Evolutionary conservation across 805 yeast genomes (phyloP).

Genomic region (Blastobotrys peoriensis): DNA sequence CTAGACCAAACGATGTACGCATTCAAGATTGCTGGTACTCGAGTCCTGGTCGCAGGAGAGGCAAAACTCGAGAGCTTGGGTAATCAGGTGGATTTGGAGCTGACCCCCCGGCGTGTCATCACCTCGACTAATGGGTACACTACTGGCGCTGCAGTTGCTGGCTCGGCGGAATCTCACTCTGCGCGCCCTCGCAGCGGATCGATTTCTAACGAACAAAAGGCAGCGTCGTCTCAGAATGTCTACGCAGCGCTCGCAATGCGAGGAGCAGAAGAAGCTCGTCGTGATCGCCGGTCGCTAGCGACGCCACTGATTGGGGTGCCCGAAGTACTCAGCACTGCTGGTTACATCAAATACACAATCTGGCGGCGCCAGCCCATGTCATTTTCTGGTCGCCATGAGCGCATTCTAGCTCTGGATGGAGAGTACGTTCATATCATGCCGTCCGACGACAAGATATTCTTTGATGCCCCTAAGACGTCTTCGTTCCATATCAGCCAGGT

Average conservation of each 20-base stretch:
- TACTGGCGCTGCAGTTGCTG: constrained; percentile 23
- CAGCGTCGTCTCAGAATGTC: constrained; percentile 3
- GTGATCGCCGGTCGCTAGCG: constrained; percentile 2
- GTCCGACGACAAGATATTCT: constrained; percentile 68
- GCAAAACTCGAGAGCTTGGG: constrained; percentile 36
- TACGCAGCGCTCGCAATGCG: constrained; percentile 13
- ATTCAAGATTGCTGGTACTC: constrained; percentile 28
- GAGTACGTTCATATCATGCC: constrained; percentile 87
- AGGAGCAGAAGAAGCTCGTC: constrained; percentile 11
- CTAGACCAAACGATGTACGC: constrained; percentile 29
- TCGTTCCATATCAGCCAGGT: constrained; percentile 82
- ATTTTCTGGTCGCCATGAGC: constrained; percentile 70
- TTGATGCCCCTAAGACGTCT: constrained; percentile 71
- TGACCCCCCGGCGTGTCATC: constrained; percentile 39
- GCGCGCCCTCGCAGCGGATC: not conserved
- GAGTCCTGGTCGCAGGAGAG: constrained; percentile 16
- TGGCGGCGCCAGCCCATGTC: constrained; percentile 87
- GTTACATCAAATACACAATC: constrained; percentile 79
- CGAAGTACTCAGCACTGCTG: constrained; percentile 35
- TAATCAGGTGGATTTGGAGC: constrained; percentile 37
- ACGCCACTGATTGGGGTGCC: constrained; percentile 12
- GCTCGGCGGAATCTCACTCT: constrained; percentile 21
- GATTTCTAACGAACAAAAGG: constrained; percentile 1
- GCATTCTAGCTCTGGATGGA: constrained; percentile 87
- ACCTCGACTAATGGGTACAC: constrained; percentile 27